Evolutionary conservation across 2,329 filamentous ascomycete genomes (phyloP).

Genomic region (Penicillium sp.): DNA sequence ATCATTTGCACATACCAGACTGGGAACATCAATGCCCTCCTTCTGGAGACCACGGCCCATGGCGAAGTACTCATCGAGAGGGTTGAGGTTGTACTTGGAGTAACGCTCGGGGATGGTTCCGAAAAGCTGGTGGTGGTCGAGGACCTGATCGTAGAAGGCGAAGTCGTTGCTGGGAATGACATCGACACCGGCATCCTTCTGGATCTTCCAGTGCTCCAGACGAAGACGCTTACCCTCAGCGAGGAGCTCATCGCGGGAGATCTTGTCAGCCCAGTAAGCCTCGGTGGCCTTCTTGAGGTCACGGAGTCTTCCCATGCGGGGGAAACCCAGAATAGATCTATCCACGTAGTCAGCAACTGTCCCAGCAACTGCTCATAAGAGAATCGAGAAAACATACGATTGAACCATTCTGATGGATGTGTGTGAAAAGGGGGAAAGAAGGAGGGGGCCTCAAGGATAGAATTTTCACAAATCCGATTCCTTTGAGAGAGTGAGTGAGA

Average conservation of each 20-base stretch:
- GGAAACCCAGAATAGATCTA: conserved; percentile 85
- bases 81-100: conserved; percentile 75
- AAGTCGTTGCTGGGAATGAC: conserved; percentile 99
- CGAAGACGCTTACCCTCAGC: conserved; percentile 93
- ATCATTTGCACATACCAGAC: conserved; percentile 48
- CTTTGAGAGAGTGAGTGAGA: conserved; percentile 18
- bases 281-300: conserved; percentile 99
- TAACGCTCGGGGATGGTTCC: conserved; percentile 89
- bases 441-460: conserved; percentile 12
- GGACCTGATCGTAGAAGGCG: conserved; percentile 60
- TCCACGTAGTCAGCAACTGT: not conserved
- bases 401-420: conserved; percentile 49
- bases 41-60: conserved; percentile 98
- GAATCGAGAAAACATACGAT: conserved; percentile 41
- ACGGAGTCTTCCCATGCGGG: conserved; percentile 95
- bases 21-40: conserved; percentile 69
- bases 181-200: conserved; percentile 95
- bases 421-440: conserved; percentile 13
- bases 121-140: conserved; percentile 21
- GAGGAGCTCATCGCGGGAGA: conserved; percentile 82
- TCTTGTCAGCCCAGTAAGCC: conserved; percentile 92
- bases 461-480: conserved; percentile 19
- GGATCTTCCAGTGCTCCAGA: conserved; percentile 97
- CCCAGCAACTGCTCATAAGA: not conserved
- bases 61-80: conserved; percentile 95